Evolutionary conservation across 2,329 filamentous ascomycete genomes (phyloP).

Genomic region (Penicillium polonicum): DNA sequence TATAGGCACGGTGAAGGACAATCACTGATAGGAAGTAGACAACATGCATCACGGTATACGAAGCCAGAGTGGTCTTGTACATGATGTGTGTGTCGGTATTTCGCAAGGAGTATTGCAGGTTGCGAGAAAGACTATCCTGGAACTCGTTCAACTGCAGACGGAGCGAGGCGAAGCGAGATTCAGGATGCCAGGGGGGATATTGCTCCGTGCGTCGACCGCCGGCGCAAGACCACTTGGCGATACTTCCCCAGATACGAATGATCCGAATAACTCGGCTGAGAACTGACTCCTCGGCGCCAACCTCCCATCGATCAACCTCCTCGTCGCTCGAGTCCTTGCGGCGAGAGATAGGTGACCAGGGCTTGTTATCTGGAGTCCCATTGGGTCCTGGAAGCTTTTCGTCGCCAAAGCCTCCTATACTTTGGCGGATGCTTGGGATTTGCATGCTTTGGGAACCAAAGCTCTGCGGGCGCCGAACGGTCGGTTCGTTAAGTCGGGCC

Average conservation of each 20-base stretch:
- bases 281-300: slow-evolving; percentile 54
- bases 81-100: slow-evolving; percentile 57
- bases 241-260: slow-evolving; percentile 56
- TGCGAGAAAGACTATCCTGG: slow-evolving; percentile 52
- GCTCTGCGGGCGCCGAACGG: slow-evolving; percentile 38
- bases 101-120: slow-evolving; percentile 51
- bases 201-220: slow-evolving; percentile 53
- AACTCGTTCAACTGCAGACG: slow-evolving; percentile 50
- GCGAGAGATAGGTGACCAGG: slow-evolving; percentile 42
- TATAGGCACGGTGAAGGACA: slow-evolving; percentile 55
- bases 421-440: slow-evolving; percentile 45
- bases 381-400: slow-evolving; percentile 37
- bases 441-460: slow-evolving; percentile 44
- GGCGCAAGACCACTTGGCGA: slow-evolving; percentile 56
- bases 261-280: slow-evolving; percentile 56
- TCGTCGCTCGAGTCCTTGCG: slow-evolving; percentile 42
- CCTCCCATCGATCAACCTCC: slow-evolving; percentile 53
- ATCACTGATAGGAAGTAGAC: slow-evolving; percentile 56
- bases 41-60: slow-evolving; percentile 57
- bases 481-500: slow-evolving; percentile 48
- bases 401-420: slow-evolving; percentile 38
- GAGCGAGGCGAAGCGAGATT: slow-evolving; percentile 50
- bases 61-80: slow-evolving; percentile 50
- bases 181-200: slow-evolving; percentile 54
- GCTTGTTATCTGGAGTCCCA: slow-evolving; percentile 34